Conservation (phyloP, 441 rosid genomes). For the Syzygium malaccense region DNA sequence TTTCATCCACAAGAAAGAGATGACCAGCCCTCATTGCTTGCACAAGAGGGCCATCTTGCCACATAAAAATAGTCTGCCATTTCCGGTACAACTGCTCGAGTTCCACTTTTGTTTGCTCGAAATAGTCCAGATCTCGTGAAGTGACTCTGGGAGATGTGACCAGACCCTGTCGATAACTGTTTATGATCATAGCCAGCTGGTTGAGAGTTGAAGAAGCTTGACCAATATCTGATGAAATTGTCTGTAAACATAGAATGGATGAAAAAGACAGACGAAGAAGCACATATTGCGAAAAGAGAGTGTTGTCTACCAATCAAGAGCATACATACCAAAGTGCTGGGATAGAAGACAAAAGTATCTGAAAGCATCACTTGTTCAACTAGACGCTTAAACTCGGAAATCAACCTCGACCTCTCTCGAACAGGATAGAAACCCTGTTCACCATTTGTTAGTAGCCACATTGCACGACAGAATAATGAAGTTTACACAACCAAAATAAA, state of each 20-base stretch:
- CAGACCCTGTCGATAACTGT: constrained; percentile 38
- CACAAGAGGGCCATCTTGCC: constrained; percentile 99
- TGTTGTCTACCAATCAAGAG: background rate
- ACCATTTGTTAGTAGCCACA: constrained; percentile 11
- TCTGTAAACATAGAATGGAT: constrained; percentile 36
- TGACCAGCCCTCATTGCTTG: constrained; percentile 91
- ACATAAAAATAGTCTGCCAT: constrained; percentile 83
- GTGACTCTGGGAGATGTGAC: constrained; percentile 27
- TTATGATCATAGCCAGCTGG: constrained; percentile 32
- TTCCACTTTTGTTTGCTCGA: constrained; percentile 46
- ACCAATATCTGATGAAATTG: constrained; percentile 56
- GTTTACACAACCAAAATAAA: background rate
- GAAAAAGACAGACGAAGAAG: constrained; percentile 4
- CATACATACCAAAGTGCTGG: constrained; percentile 37
- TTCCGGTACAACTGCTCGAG: constrained; percentile 55
- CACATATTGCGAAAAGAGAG: background rate
- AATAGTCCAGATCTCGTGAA: constrained; percentile 36
- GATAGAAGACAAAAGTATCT: constrained; percentile 33
- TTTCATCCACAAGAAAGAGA: constrained; percentile 91
- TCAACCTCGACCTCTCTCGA: constrained; percentile 82
- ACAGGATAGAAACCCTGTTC: constrained; percentile 91
- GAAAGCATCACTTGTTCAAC: constrained; percentile 55
- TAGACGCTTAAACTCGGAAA: constrained; percentile 44
- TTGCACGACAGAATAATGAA: background rate
- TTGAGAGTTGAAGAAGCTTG: constrained; percentile 54